phyloP scores from a whole-genome alignment of 305 asterid genomes.

The Fraxinus dipetala region DNA sequence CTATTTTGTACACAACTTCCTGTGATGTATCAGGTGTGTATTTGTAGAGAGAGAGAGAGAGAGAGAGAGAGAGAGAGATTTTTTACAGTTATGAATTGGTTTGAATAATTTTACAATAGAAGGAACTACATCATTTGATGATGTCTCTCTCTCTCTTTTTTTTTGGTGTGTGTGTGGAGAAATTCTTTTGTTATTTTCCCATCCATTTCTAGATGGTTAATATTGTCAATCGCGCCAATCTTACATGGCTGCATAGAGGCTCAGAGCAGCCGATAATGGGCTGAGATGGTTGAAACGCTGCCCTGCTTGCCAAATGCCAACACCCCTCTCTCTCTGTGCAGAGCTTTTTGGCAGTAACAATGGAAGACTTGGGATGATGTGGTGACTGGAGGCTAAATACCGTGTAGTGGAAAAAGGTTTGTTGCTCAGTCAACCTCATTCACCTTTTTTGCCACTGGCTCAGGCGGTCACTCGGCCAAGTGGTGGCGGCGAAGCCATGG shows the following conservation, averaged over 20 bases:
- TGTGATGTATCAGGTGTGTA: not conserved
- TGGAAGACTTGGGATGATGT: constrained; percentile 28
- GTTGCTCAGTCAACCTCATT: constrained; percentile 11
- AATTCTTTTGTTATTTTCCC: not conserved
- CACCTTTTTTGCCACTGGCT: constrained; percentile 23
- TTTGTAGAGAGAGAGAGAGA: not conserved
- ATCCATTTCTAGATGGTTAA: not conserved
- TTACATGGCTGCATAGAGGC: not conserved
- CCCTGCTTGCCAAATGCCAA: not conserved
- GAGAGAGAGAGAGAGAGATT: too few species aligned
- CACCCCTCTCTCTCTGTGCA: not conserved
- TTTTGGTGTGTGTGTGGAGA: not conserved
- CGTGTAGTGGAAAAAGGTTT: constrained; percentile 26
- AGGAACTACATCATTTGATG: not conserved
- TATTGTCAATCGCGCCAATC: not conserved
- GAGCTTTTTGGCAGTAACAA: not conserved
- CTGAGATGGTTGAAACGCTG: not conserved
- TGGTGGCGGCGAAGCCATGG: too few species aligned
- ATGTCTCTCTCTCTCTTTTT: not conserved
- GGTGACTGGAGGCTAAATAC: constrained; percentile 34
- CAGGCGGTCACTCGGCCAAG: not conserved
- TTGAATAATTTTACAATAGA: not conserved
- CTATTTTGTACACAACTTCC: constrained; percentile 25
- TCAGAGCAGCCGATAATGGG: not conserved
- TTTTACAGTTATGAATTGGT: not conserved